phyloP scores from a whole-genome alignment of 352 stramenopile genomes.

The Plasmopara muralis region DNA sequence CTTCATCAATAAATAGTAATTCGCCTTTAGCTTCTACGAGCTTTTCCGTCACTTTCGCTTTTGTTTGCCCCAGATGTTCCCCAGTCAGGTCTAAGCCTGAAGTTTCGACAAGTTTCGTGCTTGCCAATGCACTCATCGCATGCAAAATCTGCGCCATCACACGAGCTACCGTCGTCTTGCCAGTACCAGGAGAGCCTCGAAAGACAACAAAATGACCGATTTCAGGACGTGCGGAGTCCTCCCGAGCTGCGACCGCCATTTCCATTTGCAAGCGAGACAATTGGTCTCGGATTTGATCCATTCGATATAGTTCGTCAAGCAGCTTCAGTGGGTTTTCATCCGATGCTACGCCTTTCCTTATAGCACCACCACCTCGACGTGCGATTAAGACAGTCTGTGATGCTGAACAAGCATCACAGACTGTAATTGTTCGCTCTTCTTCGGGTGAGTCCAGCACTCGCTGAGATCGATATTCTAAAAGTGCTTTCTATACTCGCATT shows the following conservation, averaged over 20 bases:
- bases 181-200: slow-evolving; percentile 79
- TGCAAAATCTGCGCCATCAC: slow-evolving; percentile 92
- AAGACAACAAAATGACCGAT: slow-evolving; percentile 87
- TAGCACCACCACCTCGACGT: slow-evolving; percentile 16
- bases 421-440: slow-evolving; percentile 40
- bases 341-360: slow-evolving; percentile 34
- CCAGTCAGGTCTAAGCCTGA: slow-evolving; percentile 85
- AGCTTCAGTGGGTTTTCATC: slow-evolving; percentile 44
- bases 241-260: slow-evolving; percentile 54
- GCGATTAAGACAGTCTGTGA: slow-evolving; percentile 26
- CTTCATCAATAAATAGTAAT: slow-evolving; percentile 92
- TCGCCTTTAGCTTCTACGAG: slow-evolving; percentile 85
- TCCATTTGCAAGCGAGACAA: slow-evolving; percentile 43
- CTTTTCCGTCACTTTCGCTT: slow-evolving; percentile 81
- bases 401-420: slow-evolving; percentile 38
- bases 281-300: slow-evolving; percentile 45
- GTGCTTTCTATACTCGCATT: slow-evolving; percentile 56
- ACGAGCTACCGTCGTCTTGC: slow-evolving; percentile 88
- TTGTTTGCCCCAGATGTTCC: slow-evolving; percentile 86
- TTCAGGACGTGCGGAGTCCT: slow-evolving; percentile 48
- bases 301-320: slow-evolving; percentile 53
- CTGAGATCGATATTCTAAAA: slow-evolving; percentile 34
- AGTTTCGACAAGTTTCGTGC: slow-evolving; percentile 88
- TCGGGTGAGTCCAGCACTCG: slow-evolving; percentile 43
- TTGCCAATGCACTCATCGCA: slow-evolving; percentile 87